Evolutionary conservation across 345 rosid species (phyloP).

Genomic region (Erucastrum elatum): DNA sequence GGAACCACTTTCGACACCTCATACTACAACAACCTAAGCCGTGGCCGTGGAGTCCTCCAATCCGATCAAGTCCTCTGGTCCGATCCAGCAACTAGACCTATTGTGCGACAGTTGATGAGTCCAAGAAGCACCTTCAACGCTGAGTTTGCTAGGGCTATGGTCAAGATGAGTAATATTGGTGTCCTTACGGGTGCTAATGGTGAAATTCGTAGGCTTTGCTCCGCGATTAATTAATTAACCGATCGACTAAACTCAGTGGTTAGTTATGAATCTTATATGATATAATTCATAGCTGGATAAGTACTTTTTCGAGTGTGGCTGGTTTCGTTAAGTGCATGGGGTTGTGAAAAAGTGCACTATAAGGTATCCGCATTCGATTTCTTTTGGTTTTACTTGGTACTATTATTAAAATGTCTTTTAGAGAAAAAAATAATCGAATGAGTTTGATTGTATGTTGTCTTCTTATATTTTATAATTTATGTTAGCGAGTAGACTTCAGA

Average conservation of each 20-base stretch:
- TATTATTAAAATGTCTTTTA: not conserved
- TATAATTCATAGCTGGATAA: conserved; percentile 18
- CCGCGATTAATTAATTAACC: conserved; percentile 44
- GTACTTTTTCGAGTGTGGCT: conserved; percentile 8
- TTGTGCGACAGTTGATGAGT: conserved; percentile 46
- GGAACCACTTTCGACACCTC: conserved; percentile 48
- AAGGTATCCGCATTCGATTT: conserved; percentile 22
- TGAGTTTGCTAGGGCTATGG: conserved; percentile 64
- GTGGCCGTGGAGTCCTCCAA: conserved; percentile 44
- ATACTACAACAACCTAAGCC: conserved; percentile 48
- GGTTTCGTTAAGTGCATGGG: conserved; percentile 14
- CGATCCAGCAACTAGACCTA: conserved; percentile 42
- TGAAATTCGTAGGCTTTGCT: conserved; percentile 57
- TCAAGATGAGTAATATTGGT: conserved; percentile 63
- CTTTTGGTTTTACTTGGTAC: conserved; percentile 13
- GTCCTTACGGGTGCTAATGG: conserved; percentile 49
- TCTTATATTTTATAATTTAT: conserved; percentile 8
- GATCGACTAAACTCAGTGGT: not conserved
- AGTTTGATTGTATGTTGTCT: conserved; percentile 13
- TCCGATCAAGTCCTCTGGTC: conserved; percentile 52
- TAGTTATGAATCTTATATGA: not conserved
- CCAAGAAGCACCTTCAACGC: conserved; percentile 40
- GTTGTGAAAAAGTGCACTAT: conserved; percentile 25
- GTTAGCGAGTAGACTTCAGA: not conserved
- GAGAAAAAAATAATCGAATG: not conserved